Evolutionary conservation across 495 filamentous ascomycete genomes (phyloP).

Genomic region (Annulohypoxylon nitens): DNA sequence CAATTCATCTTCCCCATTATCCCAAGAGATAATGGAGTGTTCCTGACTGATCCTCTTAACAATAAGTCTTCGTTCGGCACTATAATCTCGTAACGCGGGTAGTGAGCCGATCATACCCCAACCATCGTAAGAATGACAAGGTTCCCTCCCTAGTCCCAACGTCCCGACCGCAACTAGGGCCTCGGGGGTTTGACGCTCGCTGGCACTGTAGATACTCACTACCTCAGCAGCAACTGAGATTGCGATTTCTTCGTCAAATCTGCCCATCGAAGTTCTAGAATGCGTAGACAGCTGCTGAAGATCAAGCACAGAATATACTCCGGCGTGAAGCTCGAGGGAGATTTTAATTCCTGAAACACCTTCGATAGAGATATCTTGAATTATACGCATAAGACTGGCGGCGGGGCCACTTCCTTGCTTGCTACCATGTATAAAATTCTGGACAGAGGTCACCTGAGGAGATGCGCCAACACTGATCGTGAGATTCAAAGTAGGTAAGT

Average conservation of each 20-base stretch:
- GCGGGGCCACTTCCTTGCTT: background rate
- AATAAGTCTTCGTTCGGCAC: background rate
- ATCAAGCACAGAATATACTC: constrained; percentile 5
- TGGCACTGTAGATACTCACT: background rate
- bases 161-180: constrained; percentile 4
- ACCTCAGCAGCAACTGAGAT: constrained; percentile 6
- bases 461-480: constrained; percentile 8
- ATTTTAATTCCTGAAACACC: background rate
- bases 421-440: background rate
- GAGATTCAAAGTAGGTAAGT: background rate
- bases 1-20: background rate
- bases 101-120: constrained; percentile 4
- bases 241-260: constrained; percentile 10
- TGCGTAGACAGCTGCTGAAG: constrained; percentile 2
- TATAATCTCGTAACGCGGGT: background rate
- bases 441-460: constrained; percentile 6
- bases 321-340: constrained; percentile 8
- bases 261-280: background rate
- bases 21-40: constrained; percentile 3
- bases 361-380: background rate
- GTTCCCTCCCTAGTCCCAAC: constrained; percentile 9
- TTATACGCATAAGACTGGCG: too few species aligned
- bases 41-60: constrained; percentile 10
- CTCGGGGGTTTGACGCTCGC: background rate
- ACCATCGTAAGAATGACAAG: constrained; percentile 5